Evolutionary conservation across 495 filamentous ascomycete species (phyloP).

Genomic region (Schizothecium vesticola): DNA sequence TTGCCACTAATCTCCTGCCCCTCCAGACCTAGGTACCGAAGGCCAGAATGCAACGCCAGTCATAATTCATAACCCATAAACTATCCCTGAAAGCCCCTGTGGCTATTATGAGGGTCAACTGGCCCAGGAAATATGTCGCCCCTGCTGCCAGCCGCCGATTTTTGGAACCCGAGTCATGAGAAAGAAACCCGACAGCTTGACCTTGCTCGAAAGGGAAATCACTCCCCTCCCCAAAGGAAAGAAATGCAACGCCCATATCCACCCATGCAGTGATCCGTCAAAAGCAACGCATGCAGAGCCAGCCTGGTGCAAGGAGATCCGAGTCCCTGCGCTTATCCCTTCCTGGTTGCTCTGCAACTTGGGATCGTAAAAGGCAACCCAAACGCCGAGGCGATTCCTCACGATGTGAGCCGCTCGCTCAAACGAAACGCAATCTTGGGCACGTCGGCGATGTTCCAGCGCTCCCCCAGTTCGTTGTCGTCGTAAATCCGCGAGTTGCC

Average conservation of each 20-base stretch:
- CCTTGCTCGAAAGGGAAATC: not conserved
- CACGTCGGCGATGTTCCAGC: constrained; percentile 30
- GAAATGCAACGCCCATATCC: not conserved
- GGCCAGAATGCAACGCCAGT: not conserved
- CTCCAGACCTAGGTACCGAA: not conserved
- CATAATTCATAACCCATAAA: not conserved
- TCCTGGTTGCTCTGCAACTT: not conserved
- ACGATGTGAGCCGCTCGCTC: constrained; percentile 32
- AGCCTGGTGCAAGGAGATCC: not conserved
- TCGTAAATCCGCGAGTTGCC: constrained; percentile 30
- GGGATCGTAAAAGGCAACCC: not conserved
- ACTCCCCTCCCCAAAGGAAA: not conserved
- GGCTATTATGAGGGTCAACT: not conserved
- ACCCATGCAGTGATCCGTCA: not conserved
- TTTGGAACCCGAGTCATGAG: not conserved
- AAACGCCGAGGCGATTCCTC: not conserved
- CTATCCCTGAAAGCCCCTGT: not conserved
- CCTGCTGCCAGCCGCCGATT: not conserved
- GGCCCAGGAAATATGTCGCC: not conserved
- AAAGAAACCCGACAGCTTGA: not conserved
- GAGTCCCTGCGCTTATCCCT: not conserved
- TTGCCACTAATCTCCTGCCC: not conserved
- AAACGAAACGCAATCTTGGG: constrained; percentile 27
- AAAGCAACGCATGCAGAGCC: not conserved
- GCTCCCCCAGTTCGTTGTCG: constrained; percentile 27